These are phyloP conservation scores for Phaffomyces antillensis DNA, from an alignment of 805 yeast genomes.

Conservation along the genomic window DNA sequence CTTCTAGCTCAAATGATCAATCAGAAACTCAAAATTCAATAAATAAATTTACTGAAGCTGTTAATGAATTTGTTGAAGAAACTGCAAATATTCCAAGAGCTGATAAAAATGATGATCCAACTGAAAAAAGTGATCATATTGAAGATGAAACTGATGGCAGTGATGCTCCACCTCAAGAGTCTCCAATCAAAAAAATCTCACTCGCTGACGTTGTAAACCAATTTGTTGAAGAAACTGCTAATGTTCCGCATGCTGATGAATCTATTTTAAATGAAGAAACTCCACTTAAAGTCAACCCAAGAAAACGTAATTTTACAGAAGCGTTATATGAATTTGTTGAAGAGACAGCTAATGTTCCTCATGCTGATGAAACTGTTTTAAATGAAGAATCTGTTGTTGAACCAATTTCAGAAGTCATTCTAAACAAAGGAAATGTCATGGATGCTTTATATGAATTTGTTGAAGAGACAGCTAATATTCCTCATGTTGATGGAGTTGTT, in stretches of 20 bases:
- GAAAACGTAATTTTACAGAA: too few relatives aligned
- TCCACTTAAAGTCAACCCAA: neutral
- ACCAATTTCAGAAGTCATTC: neutral
- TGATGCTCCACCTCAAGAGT: neutral
- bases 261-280: neutral
- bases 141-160: neutral
- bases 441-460: conserved; percentile 3
- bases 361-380: neutral
- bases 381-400: neutral
- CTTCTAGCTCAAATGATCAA: neutral
- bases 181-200: neutral
- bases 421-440: neutral
- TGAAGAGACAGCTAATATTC: conserved; percentile 3
- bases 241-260: conserved; percentile 1
- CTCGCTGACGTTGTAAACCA: conserved; percentile 5
- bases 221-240: conserved; percentile 1
- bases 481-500: neutral
- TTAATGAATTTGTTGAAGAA: conserved; percentile 1
- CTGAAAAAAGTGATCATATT: too few relatives aligned
- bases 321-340: too few relatives aligned
- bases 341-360: too few relatives aligned
- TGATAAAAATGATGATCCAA: neutral
- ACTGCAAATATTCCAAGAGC: neutral
- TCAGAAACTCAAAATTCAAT: neutral
- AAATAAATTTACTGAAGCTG: conserved; percentile 6